Evolutionary conservation across 1,284 basidiomycete genomes (phyloP), one percentile per base, ranked within the genome.

Genomic region (Inonotus hispidus): DNA sequence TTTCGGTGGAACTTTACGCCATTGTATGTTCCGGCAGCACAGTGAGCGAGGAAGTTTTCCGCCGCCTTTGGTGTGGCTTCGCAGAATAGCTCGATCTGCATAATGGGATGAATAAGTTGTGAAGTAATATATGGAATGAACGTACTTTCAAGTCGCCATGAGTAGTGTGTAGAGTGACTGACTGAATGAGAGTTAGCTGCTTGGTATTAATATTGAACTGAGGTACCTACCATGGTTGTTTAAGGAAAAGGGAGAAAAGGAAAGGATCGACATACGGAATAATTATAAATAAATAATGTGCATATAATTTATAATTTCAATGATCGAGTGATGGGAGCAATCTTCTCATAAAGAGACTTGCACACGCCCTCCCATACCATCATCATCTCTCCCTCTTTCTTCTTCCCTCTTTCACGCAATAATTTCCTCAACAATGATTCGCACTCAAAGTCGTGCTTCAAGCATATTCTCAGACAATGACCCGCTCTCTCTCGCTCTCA

Each of bases 31-130:
- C 89, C 90, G 10, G 93, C 90, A 10, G 95, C 96, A 70, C 92
- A 95, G 16, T 98, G 81, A 0, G 93, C 95, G 25, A 99, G 80
- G 71, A 99, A 99, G 76, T 98, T 99, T 92, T 99, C 95, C 64
- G 95, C 93, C 19, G 95, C 82, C 70, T 93, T 92, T 13, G 96
- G 96, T 16, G 94, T 92, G 7, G 93, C 87, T 73, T 99, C 96
- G 75, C 96, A 98, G 75, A 98, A 99, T 25, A 99, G 74, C 75
- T 99, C 96, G 66, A 98, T 87, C 94, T 98, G 70, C 32, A 38
- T 23, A 21, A 50, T 43, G 37, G 47, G 23, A 50, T 41, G 23
- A 41, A 41, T 55, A 53, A 25, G 23, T 38, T 59, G 58, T 13
- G 45, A 60, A 29, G 6, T 56, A 38, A 23, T 53, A 29, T 8